Percentiles rank a stretch among this genome's conserved stretches.
Conservation (phyloP, 225 moss, liverwort and hornwort genomes). For the Ulota crispa region DNA sequence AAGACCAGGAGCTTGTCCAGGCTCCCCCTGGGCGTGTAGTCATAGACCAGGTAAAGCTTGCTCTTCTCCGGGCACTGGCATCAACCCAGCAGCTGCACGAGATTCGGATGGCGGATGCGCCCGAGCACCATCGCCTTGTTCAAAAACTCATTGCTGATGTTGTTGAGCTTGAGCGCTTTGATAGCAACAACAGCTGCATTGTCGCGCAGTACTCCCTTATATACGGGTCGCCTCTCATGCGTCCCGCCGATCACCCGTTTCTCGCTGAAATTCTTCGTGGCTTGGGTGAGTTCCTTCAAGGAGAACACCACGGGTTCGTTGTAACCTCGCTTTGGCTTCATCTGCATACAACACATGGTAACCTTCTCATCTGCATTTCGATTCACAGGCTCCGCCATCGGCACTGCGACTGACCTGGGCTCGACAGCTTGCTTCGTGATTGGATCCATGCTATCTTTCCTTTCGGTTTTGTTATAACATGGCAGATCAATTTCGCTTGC, state of each 20-base stretch:
- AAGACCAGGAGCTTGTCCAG: conserved; percentile 43
- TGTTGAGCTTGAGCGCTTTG: conserved; percentile 39
- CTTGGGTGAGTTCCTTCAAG: conserved; percentile 38
- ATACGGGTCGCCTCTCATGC: conserved; percentile 32
- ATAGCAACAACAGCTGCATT: conserved; percentile 34
- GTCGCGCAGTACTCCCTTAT: conserved; percentile 40
- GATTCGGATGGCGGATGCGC: conserved; percentile 49
- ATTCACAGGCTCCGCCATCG: conserved; percentile 30
- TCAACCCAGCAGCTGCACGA: conserved; percentile 46
- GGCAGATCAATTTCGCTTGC: conserved; percentile 11
- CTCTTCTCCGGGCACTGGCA: conserved; percentile 38
- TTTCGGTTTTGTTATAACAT: background rate
- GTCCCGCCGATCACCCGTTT: conserved; percentile 41
- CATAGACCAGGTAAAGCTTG: conserved; percentile 40
- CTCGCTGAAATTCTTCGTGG: conserved; percentile 46
- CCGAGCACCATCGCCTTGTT: conserved; percentile 34
- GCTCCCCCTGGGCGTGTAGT: conserved; percentile 38
- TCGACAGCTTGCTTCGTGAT: background rate
- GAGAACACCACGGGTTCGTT: conserved; percentile 39
- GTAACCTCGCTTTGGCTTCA: conserved; percentile 38
- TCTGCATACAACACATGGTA: conserved; percentile 33
- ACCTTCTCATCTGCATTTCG: conserved; percentile 21
- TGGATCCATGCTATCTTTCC: background rate
- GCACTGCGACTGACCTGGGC: background rate
- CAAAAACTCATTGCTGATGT: conserved; percentile 39